Conservation (phyloP, 2,329 filamentous ascomycete genomes). For the Chrysosporium keratinophilum region DNA sequence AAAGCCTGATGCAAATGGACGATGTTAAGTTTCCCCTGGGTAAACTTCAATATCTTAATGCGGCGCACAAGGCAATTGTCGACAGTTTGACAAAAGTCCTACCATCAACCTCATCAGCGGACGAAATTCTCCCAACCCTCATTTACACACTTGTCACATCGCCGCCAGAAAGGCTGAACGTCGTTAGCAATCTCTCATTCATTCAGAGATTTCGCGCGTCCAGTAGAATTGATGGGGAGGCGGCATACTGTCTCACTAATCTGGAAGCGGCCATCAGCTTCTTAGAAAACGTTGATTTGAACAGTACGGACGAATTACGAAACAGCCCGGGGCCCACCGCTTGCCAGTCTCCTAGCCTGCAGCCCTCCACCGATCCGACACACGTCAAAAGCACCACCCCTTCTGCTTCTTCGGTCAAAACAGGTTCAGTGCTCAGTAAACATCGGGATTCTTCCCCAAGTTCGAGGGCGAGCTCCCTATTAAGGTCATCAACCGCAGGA, state of each 20-base stretch:
- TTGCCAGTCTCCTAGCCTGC: neutral
- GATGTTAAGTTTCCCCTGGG: constrained; percentile 78
- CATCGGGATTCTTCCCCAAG: constrained; percentile 9
- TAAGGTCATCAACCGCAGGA: constrained; percentile 24
- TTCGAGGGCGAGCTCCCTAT: constrained; percentile 20
- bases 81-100: constrained; percentile 62
- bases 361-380: neutral
- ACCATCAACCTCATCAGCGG: constrained; percentile 72
- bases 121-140: constrained; percentile 92
- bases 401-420: neutral
- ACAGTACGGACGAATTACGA: constrained; percentile 49
- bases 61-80: constrained; percentile 86
- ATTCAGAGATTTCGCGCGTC: constrained; percentile 84
- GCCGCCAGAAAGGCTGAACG: constrained; percentile 71
- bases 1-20: constrained; percentile 70
- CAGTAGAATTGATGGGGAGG: constrained; percentile 79
- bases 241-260: constrained; percentile 92
- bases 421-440: neutral
- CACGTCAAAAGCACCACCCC: neutral
- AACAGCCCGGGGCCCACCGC: neutral
- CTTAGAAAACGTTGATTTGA: constrained; percentile 86
- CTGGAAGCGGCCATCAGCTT: constrained; percentile 92
- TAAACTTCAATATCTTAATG: constrained; percentile 79
- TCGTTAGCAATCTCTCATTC: constrained; percentile 90
- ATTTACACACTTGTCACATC: constrained; percentile 94